These are phyloP conservation scores for Blastobotrys muscicola DNA, from an alignment of 805 yeast species.

Conservation along the genomic window DNA sequence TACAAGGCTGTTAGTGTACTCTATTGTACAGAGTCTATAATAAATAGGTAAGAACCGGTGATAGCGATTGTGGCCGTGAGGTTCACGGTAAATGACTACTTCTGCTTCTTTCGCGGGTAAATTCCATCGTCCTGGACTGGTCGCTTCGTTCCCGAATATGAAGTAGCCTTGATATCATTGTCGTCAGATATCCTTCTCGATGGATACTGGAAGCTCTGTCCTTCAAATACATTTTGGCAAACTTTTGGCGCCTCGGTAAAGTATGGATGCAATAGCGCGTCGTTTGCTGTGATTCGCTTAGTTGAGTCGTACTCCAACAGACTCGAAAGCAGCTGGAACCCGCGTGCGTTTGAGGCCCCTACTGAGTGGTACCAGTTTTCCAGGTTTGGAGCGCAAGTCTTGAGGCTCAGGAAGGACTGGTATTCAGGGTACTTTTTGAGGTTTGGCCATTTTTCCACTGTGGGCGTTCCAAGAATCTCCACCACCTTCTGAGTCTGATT, in stretches of 20 bases:
- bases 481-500: slow-evolving; percentile 85
- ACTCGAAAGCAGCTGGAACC: slow-evolving; percentile 53
- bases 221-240: slow-evolving; percentile 69
- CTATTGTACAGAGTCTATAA: too few relatives aligned
- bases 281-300: slow-evolving; percentile 65
- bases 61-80: too few relatives aligned
- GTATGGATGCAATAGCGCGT: slow-evolving; percentile 68
- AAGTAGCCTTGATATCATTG: slow-evolving; percentile 50
- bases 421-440: slow-evolving; percentile 79
- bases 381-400: slow-evolving; percentile 57
- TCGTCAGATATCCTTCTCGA: slow-evolving; percentile 81
- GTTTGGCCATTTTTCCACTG: slow-evolving; percentile 65
- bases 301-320: slow-evolving; percentile 79
- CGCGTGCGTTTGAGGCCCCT: slow-evolving; percentile 55
- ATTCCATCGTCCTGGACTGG: slow-evolving; percentile 17
- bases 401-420: slow-evolving; percentile 45
- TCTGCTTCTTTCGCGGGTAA: slow-evolving; percentile 20
- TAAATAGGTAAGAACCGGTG: not conserved
- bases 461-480: slow-evolving; percentile 91
- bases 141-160: slow-evolving; percentile 27
- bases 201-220: slow-evolving; percentile 67
- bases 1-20: too few relatives aligned
- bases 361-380: slow-evolving; percentile 79
- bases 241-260: slow-evolving; percentile 65
- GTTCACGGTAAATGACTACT: slow-evolving; percentile 10